Percentiles rank a stretch among this genome's conserved stretches.
phyloP scores from a whole-genome alignment of 2,329 filamentous ascomycete species.

The Madurella mycetomatis region DNA sequence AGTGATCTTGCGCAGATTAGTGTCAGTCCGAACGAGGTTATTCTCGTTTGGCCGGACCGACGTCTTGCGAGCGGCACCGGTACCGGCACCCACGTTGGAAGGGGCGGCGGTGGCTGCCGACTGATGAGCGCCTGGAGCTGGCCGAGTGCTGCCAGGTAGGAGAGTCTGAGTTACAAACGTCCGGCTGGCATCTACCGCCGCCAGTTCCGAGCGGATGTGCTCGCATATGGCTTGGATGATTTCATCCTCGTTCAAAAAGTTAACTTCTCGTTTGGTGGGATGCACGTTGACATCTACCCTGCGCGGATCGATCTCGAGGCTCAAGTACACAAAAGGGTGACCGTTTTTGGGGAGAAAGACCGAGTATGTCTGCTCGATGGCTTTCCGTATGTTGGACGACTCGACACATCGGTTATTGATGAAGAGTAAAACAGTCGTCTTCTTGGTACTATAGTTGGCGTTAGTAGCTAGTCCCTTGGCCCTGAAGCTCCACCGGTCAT shows the following conservation, averaged over 20 bases:
- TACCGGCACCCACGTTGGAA: constrained; percentile 36
- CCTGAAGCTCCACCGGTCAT: constrained; percentile 78
- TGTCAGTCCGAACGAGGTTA: constrained; percentile 85
- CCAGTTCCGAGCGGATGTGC: constrained; percentile 70
- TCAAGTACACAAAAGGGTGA: constrained; percentile 90
- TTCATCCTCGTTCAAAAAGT: constrained; percentile 96
- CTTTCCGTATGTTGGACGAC: constrained; percentile 80
- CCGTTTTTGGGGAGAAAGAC: constrained; percentile 87
- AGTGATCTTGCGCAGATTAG: constrained; percentile 87
- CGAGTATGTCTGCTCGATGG: constrained; percentile 84
- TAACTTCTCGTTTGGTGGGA: constrained; percentile 93
- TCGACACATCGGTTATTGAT: constrained; percentile 96
- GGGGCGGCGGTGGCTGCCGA: constrained; percentile 28
- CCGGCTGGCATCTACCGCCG: constrained; percentile 85
- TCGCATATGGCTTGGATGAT: constrained; percentile 84
- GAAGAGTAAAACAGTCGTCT: constrained; percentile 81
- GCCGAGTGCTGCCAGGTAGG: constrained; percentile 59
- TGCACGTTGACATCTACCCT: constrained; percentile 97
- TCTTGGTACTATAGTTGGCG: constrained; percentile 91
- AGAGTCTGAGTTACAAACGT: constrained; percentile 93
- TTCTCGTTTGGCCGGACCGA: constrained; percentile 68
- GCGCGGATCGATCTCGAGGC: constrained; percentile 84
- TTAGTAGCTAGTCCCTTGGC: constrained; percentile 80
- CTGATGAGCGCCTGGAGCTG: constrained; percentile 26
- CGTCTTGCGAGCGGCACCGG: constrained; percentile 38